These are phyloP conservation scores for Ascochyta fabae DNA, from an alignment of 2,329 filamentous ascomycete genomes.

Conservation along the genomic window DNA sequence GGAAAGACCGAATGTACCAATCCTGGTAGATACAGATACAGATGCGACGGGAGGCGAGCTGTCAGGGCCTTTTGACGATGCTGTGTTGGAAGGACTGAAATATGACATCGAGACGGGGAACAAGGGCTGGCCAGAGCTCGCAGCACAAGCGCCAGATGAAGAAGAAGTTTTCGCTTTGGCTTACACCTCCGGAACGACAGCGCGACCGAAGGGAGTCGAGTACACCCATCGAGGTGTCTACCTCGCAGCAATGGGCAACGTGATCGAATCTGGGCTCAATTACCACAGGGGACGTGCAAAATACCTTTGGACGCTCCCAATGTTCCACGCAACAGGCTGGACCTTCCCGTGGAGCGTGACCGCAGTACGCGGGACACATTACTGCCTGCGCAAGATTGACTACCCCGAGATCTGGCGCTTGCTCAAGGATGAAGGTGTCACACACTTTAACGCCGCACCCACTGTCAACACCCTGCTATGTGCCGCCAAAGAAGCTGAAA, in stretches of 20 bases:
- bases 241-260: constrained; percentile 80
- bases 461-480: constrained; percentile 96
- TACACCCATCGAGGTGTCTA: constrained; percentile 90
- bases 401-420: constrained; percentile 92
- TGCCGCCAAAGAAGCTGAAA: constrained; percentile 75
- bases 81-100: constrained; percentile 78
- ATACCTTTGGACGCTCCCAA: constrained; percentile 90
- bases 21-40: constrained; percentile 85
- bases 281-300: constrained; percentile 71
- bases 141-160: constrained; percentile 74
- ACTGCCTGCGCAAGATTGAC: constrained; percentile 93
- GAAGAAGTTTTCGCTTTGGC: constrained; percentile 84
- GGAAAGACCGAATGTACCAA: constrained; percentile 66
- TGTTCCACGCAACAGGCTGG: constrained; percentile 79
- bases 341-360: constrained; percentile 94
- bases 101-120: constrained; percentile 71
- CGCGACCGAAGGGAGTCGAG: constrained; percentile 88
- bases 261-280: constrained; percentile 88
- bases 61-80: constrained; percentile 81
- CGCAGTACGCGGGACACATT: constrained; percentile 90
- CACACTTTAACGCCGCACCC: constrained; percentile 94
- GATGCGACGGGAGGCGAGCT: constrained; percentile 76
- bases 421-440: constrained; percentile 84
- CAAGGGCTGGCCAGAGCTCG: constrained; percentile 78
- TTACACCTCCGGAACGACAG: constrained; percentile 94